Base-by-base conservation (phyloP, 169 alveolate species). In the Besnoitia besnoiti region DNA sequence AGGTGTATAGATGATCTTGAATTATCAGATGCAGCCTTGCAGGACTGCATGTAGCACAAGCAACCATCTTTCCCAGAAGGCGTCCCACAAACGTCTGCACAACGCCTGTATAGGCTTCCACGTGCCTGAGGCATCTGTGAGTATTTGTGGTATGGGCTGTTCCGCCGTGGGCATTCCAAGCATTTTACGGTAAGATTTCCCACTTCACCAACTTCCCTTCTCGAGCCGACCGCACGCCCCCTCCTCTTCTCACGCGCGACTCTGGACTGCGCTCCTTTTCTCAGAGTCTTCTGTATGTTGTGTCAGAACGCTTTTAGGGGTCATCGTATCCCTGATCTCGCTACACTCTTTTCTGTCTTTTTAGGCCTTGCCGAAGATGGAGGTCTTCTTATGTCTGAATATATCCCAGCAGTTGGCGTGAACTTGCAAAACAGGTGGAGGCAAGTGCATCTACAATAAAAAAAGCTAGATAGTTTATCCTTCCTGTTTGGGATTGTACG, bases 321-420 rank as follows among this genome's bases (percentile, higher is more conserved):
- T 19, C 3, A 0, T 19, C 24, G 3, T 55, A 16, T 19, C 7
- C 44, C 12, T 44, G 7, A 51, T 51, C 91, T 33, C 19, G 35
- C 24, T 44, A 19, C 40, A 8, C 59, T 35, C 0, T 61, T 47
- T 80, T 84, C 89, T 7, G 76, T 80, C 50, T 84, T 59, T 33
- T 16, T 80, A 33, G 95, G 95, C 0, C 40, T 92, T 21, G 88
- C 93, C 49, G 95, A 82, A 16, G 93, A 92, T 39, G 95, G 95
- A 16, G 95, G 95, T 30, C 75, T 92, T 27, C 47, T 73, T 42
- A 19, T 85, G 73, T 93, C 95, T 12, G 88, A 73, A 40, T 12
- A 7, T n/a, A 16, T 91, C 30, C 94, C 94, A 39, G 19, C 37
- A 5, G 59, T 92, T 1, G 47, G 49, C 46, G 49, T 30, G 46